Base-by-base conservation (phyloP, 1,284 basidiomycete genomes). In the Volvariella surrecta region DNA sequence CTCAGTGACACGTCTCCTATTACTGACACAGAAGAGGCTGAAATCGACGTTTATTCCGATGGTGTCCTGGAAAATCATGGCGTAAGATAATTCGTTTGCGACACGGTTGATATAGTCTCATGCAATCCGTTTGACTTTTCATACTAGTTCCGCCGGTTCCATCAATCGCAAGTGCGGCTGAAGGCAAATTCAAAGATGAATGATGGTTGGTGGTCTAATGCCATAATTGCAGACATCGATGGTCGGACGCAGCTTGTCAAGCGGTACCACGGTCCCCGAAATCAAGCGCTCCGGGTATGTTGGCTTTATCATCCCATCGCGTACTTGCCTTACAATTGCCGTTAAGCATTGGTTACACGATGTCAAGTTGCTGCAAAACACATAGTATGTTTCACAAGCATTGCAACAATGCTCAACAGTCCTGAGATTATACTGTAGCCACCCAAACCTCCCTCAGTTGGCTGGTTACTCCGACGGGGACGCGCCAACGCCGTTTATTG, bases 371-470 rank as follows among this genome's bases (percentile, higher is more conserved):
- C 58, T 77, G 21, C 70, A 70, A 47, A 67, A 66, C 45, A 47
- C 74, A 15, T 70, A 67, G 74, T 74, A 44, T 43, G 69, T n/a
- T 13, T 30, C 35, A 18, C 45, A 13, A 28, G 24, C 24, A 6
- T 28, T 6, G 38, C n/a, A 22, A 18, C 19, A 17, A 15, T 8
- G 7, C n/a, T 34, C 32, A 16, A 1, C 20, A 38, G 6, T 28
- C n/a, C 20, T n/a, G n/a, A n/a, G 30, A 28, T 21, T 44, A 6
- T 37, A 11, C 19, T 44, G 22, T 41, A 76, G 74, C 47, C 74
- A 76, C 44, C 70, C 72, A 10, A 74, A 71, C 52, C 53, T 76
- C 11, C 74, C 74, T 0, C 73, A 76, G 51, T 65, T 76, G 60
- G 49, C 73, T 4, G 74, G 73, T 1, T 72, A 71, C 49, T 76